Base-by-base conservation (phyloP, 257 asterid species). In the Fraxinus americana region DNA sequence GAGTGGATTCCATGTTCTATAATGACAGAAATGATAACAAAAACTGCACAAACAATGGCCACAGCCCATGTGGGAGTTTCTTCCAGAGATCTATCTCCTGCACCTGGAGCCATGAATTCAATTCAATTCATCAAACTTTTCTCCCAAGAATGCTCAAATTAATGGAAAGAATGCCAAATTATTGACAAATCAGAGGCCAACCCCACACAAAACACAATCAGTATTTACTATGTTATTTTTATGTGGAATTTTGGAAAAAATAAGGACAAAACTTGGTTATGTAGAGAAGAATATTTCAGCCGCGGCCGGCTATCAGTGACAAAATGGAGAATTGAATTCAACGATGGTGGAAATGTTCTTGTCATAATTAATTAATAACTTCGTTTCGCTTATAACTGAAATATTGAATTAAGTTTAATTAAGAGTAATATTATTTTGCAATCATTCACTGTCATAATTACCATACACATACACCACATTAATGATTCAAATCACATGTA, bases 21-120 rank as follows among this genome's bases (percentile, higher is more conserved):
- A 5, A 80, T 67, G 43, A 92, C 45, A 12, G 98, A 92, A 7
- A 90, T 82, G 76, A 87, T 39, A 35, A 91, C 85, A 71, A 92
- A 87, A 16, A 87, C 86, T 1, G 94, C 89, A 67, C 91, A 87
- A 57, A 92, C 98, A 21, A 82, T 77, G 17, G 97, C 98, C 43
- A 92, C 92, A 12, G 98, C 91, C 98, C 98, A 92, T 0, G 97
- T 92, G 8, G 98, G 89, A 54, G 98, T 92, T 71, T 88, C 87
- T 72, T 92, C 87, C 39, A 92, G 87, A 35, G 98, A 77, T 43
- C 91, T 83, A 3, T 87, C 93, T 43, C 79, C 82, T 75, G 84
- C 52, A 7, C 74, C 76, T 7, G 50, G 84, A 71, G 86, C 90
- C 90, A 86, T 84, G 21, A 21, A 50, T 50, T 52, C 63, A 52